These are phyloP conservation scores for Cyclotella choctawhatcheeana DNA, from an alignment of 108 stramenopile genomes.

Conservation along the genomic window DNA sequence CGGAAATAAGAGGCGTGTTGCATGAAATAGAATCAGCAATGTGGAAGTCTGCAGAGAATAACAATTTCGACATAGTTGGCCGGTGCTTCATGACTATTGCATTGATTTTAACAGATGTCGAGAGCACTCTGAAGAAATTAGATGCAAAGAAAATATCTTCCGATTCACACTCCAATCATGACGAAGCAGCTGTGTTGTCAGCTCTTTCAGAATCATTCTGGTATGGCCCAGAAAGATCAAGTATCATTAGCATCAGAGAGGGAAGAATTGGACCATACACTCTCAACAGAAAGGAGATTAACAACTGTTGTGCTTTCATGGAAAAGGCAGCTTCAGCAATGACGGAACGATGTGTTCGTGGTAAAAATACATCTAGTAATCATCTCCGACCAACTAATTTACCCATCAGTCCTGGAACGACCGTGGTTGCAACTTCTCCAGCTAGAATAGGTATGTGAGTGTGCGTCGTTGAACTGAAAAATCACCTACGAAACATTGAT, in stretches of 20 bases:
- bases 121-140: slow-evolving; percentile 10
- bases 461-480: no score
- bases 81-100: slow-evolving; percentile 57
- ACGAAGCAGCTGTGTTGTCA: slow-evolving; percentile 1
- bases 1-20: slow-evolving; percentile 7
- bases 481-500: no score
- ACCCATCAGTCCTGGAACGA: slow-evolving; percentile 28
- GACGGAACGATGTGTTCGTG: slow-evolving; percentile 56
- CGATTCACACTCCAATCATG: neutral
- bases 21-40: slow-evolving; percentile 41
- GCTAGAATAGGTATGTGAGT: no score
- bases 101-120: slow-evolving; percentile 23
- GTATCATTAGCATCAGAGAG: slow-evolving; percentile 1
- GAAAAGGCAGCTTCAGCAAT: slow-evolving; percentile 49
- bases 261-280: slow-evolving; percentile 13
- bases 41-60: slow-evolving; percentile 22
- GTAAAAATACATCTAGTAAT: neutral
- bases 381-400: neutral
- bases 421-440: slow-evolving; percentile 71
- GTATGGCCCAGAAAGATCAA: neutral
- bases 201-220: slow-evolving; percentile 4
- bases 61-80: slow-evolving; percentile 61
- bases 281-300: neutral
- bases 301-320: slow-evolving; percentile 25
- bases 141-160: neutral